Percentiles rank a stretch among this genome's conserved stretches.
phyloP scores from a whole-genome alignment of 2,329 filamentous ascomycete genomes.

The Teratosphaeria destructans region DNA sequence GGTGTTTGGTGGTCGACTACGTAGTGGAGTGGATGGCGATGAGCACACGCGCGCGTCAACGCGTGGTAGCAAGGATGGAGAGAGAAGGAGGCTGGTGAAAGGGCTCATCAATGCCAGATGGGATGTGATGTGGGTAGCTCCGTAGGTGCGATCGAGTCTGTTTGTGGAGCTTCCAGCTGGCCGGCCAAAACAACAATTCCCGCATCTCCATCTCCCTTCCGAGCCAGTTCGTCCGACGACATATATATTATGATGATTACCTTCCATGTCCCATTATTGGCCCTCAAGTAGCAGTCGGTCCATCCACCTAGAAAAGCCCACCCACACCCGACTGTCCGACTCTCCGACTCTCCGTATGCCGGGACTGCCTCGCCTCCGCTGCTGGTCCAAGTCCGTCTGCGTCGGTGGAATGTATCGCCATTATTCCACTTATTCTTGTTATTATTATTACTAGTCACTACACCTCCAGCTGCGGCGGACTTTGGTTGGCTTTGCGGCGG shows the following conservation, averaged over 20 bases:
- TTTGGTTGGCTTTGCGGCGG: background rate
- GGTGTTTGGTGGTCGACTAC: background rate
- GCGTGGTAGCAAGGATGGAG: background rate
- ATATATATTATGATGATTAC: background rate
- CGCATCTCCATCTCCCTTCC: background rate
- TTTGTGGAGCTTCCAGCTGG: background rate
- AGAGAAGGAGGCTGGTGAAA: background rate
- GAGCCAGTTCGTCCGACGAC: background rate
- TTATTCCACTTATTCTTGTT: too few species aligned
- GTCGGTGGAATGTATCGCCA: too few species aligned
- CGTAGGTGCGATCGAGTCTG: background rate
- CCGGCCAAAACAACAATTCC: background rate
- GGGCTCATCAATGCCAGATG: background rate
- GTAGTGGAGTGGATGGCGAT: background rate
- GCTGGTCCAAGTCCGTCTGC: too few species aligned
- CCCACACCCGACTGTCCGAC: background rate
- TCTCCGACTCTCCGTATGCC: background rate
- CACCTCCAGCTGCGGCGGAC: too few species aligned
- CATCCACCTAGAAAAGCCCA: background rate
- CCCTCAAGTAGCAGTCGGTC: too few species aligned
- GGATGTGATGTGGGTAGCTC: background rate
- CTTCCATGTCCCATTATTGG: too few species aligned
- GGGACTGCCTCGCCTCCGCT: background rate
- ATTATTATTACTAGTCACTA: too few species aligned
- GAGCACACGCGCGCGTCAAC: background rate